A percentile compares a stretch with the other conserved stretches of the same genome.
Conservation (phyloP, 345 rosid species). For the Aquilaria malaccensis region DNA sequence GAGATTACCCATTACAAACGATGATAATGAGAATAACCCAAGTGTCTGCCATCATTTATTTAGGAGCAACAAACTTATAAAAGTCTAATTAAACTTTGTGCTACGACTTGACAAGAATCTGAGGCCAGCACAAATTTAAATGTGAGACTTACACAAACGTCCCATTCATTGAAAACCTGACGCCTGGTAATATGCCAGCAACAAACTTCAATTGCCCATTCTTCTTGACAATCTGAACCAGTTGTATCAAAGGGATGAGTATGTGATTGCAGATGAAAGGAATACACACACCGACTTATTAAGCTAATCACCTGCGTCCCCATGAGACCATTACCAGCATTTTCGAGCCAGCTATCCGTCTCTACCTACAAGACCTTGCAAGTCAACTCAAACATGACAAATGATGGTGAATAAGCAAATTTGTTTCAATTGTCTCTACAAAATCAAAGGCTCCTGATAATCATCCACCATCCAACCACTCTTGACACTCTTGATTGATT, state of each 20-base stretch:
- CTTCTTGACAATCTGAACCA: slow-evolving; percentile 49
- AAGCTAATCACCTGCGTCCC: slow-evolving; percentile 58
- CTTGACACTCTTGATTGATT: no score
- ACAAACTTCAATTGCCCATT: slow-evolving; percentile 60
- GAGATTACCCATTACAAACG: neutral
- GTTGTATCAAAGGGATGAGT: neutral
- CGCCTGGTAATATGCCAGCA: slow-evolving; percentile 60
- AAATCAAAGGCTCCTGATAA: no score
- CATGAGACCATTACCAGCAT: slow-evolving; percentile 94
- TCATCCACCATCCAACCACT: no score
- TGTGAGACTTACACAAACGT: slow-evolving; percentile 44
- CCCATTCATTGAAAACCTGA: slow-evolving; percentile 87
- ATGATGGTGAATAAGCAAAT: no score
- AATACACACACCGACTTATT: neutral
- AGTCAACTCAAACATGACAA: neutral
- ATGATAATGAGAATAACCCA: no score
- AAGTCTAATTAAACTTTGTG: no score
- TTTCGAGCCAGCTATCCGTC: slow-evolving; percentile 95
- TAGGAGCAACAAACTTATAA: no score
- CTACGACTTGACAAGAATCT: no score
- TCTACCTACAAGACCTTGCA: slow-evolving; percentile 59
- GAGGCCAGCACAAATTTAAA: neutral
- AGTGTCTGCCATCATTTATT: no score
- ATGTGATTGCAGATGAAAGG: slow-evolving; percentile 2
- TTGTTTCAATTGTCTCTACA: no score